phyloP scores from a whole-genome alignment of 2,329 filamentous ascomycete species.

The Paecilomyces sp. region DNA sequence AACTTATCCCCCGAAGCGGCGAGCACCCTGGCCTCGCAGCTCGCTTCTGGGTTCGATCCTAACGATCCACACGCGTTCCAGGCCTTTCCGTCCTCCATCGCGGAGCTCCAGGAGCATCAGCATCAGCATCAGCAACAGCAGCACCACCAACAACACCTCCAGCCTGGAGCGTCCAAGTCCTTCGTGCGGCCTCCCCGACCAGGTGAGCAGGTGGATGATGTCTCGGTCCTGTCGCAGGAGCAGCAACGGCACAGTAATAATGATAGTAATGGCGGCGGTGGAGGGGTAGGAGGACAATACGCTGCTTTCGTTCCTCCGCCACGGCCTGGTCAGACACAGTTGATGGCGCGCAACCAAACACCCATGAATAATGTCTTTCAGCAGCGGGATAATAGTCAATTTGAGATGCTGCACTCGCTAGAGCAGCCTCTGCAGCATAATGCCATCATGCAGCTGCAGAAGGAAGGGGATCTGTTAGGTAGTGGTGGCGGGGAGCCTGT shows the following conservation, averaged over 20 bases:
- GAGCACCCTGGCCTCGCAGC: conserved; percentile 11
- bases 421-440: conserved; percentile 12
- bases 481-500: conserved; percentile 1
- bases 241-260: conserved; percentile 1
- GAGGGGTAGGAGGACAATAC: conserved; percentile 1
- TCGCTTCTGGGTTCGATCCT: conserved; percentile 14
- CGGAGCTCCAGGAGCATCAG: conserved; percentile 11
- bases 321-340: conserved; percentile 4
- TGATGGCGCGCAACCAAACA: not conserved
- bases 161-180: not conserved
- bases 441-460: conserved; percentile 15
- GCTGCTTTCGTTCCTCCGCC: not conserved
- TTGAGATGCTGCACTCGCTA: conserved; percentile 13
- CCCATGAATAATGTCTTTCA: not conserved
- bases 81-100: conserved; percentile 17
- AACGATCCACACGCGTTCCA: conserved; percentile 20
- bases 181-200: conserved; percentile 9
- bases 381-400: conserved; percentile 7
- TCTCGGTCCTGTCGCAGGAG: conserved; percentile 6
- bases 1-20: conserved; percentile 15
- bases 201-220: conserved; percentile 10
- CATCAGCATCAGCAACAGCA: conserved; percentile 9
- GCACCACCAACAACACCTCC: conserved; percentile 11
- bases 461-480: conserved; percentile 14
- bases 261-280: conserved; percentile 3